phyloP scores from a whole-genome alignment of 140 eudicot genomes.

The Bidens hawaiensis region DNA sequence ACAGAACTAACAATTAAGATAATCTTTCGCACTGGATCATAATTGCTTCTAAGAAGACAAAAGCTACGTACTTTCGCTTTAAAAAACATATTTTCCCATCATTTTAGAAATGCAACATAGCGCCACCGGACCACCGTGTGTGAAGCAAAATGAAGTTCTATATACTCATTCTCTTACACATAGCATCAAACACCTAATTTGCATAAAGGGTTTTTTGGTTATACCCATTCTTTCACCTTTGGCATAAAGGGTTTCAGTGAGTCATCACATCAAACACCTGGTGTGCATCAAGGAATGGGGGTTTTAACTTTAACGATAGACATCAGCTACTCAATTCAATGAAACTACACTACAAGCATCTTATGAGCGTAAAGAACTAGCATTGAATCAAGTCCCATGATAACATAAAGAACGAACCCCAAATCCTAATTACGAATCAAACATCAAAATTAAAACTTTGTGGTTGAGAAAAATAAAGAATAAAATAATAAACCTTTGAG shows the following conservation, averaged over 20 bases:
- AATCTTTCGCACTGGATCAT: not conserved
- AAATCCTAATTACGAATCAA: no score
- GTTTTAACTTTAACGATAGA: no score
- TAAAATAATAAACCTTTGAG: not conserved
- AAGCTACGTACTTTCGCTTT: not conserved
- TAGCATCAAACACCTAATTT: conserved; percentile 9
- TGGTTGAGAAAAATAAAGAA: no score
- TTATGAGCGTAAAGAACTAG: no score
- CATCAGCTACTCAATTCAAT: no score
- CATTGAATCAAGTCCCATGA: no score
- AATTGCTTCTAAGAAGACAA: not conserved
- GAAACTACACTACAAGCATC: no score
- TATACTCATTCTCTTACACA: not conserved
- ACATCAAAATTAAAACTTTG: not conserved
- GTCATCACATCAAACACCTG: not conserved
- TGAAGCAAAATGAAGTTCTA: not conserved
- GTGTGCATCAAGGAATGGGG: no score
- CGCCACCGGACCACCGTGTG: not conserved
- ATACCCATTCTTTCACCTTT: no score
- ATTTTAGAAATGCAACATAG: no score
- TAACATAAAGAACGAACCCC: not conserved
- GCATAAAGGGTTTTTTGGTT: not conserved
- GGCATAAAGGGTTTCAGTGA: no score
- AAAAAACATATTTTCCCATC: not conserved
- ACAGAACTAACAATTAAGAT: no score